Evolutionary conservation across 768 basidiomycete genomes (phyloP), one percentile per base, ranked within the genome.

Genomic region (Tricholoma bakamatsutake): DNA sequence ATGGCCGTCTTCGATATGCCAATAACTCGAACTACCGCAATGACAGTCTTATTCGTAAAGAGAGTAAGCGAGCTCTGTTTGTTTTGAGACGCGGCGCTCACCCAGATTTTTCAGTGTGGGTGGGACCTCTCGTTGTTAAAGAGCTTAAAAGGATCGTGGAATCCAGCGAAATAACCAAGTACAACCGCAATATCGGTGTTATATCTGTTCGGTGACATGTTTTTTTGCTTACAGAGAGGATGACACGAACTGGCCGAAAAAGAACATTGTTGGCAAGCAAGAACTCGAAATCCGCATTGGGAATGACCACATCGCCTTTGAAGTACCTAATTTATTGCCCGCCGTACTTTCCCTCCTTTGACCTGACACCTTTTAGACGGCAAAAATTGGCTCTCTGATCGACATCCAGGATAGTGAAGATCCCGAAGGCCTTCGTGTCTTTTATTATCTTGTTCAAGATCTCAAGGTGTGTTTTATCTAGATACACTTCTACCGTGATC

Each of bases 21-120:
- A 96, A 98, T 78, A 98, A 98, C 78, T 98, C 96, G 9, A 99
- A 99, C 73, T 99, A 99, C 74, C 78, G 97, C 31, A 98, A 98
- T 64, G 97, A 99, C 74, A 90, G 88, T 70, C 76, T 99, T 49
- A 98, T 99, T 68, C 84, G 96, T 59, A 98, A 98, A 90, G 97
- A 99, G 74, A 97, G 95, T 97, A 62, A 65, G 93, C 80, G 17
- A 11, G 55, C 2, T 28, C 42, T 52, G 27, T 31, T 37, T 49
- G 45, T 28, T 46, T 52, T 6, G 24, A 24, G 30, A 24, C 35
- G 12, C 12, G 4, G 53, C 45, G 40, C 12, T 48, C 3, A 54
- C 18, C 51, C 33, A 57, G 31, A 33, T 24, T n/a, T 24, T n/a
- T 46, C 63, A 98, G 96, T 98, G 93, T 97, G 88, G 85, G 80